These are phyloP conservation scores for Kluyveromyces nonfermentans DNA, from an alignment of 805 yeast genomes.

Conservation along the genomic window DNA sequence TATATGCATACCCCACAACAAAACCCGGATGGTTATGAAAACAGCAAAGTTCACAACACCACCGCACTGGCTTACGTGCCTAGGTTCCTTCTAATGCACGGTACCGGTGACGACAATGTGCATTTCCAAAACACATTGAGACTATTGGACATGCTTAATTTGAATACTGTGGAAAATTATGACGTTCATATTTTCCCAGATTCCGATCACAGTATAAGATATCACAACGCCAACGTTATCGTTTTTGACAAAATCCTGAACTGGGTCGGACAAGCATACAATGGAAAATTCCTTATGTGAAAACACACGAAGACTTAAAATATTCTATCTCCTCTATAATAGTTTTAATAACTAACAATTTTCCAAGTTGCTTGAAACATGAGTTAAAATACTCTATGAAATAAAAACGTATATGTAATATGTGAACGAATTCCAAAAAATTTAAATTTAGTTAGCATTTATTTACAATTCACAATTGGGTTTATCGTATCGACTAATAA, in stretches of 20 bases:
- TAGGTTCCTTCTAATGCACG: slow-evolving; percentile 85
- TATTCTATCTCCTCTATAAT: too few species aligned
- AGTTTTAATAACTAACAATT: too few species aligned
- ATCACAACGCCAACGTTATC: slow-evolving; percentile 63
- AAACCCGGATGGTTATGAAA: slow-evolving; percentile 54
- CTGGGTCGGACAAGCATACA: slow-evolving; percentile 59
- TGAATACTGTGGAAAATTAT: slow-evolving; percentile 71
- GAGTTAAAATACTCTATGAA: too few species aligned
- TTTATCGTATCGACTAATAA: too few species aligned
- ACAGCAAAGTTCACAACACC: slow-evolving; percentile 47
- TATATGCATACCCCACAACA: slow-evolving; percentile 79
- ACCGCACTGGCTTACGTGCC: slow-evolving; percentile 45
- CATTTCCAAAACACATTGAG: slow-evolving; percentile 85
- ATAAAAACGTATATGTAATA: too few species aligned
- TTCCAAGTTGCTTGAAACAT: too few species aligned
- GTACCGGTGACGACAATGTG: slow-evolving; percentile 96
- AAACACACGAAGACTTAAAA: too few species aligned
- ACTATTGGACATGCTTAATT: slow-evolving; percentile 64
- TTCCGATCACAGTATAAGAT: slow-evolving; percentile 62
- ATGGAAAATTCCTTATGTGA: slow-evolving; percentile 37
- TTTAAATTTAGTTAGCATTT: too few species aligned
- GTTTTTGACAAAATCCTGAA: slow-evolving; percentile 56
- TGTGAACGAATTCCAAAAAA: too few species aligned
- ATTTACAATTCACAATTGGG: too few species aligned
- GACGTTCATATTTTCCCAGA: slow-evolving; percentile 77